Evolutionary conservation across 2,329 filamentous ascomycete species (phyloP).

Genomic region (Fusarium tjaetaba): DNA sequence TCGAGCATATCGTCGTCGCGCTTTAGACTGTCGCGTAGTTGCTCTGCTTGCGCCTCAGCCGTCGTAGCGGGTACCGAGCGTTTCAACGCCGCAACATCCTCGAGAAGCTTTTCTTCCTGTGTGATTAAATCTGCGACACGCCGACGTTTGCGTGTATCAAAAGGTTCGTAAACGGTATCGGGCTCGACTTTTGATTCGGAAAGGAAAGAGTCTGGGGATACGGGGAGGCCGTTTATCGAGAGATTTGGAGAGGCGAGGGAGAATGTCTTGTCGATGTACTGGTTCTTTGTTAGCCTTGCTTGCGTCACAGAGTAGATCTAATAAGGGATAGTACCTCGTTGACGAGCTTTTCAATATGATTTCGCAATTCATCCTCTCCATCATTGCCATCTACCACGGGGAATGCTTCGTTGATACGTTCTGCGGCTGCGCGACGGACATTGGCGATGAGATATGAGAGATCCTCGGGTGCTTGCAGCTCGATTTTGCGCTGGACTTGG

Average conservation of each 20-base stretch:
- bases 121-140: constrained; percentile 69
- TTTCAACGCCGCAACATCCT: constrained; percentile 71
- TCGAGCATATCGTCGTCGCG: constrained; percentile 60
- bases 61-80: constrained; percentile 59
- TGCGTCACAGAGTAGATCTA: not conserved
- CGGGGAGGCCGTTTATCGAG: constrained; percentile 69
- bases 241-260: constrained; percentile 67
- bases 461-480: constrained; percentile 81
- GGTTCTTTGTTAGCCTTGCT: not conserved
- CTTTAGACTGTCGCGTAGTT: constrained; percentile 51
- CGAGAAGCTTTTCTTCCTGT: constrained; percentile 71
- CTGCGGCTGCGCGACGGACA: constrained; percentile 72
- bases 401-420: constrained; percentile 74
- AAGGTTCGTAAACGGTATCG: constrained; percentile 64
- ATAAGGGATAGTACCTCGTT: constrained; percentile 58
- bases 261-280: constrained; percentile 70
- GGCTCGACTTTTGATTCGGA: constrained; percentile 32
- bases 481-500: constrained; percentile 75
- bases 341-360: constrained; percentile 68
- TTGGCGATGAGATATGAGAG: constrained; percentile 75
- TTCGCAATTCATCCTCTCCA: constrained; percentile 66
- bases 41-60: constrained; percentile 55
- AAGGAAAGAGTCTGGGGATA: constrained; percentile 55
- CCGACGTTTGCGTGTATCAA: constrained; percentile 67
- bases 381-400: constrained; percentile 65